A percentile compares a stretch with the other conserved stretches of the same genome.
These are phyloP conservation scores for Senna siamea DNA, from an alignment of 306 rosid species.

Conservation along the genomic window DNA sequence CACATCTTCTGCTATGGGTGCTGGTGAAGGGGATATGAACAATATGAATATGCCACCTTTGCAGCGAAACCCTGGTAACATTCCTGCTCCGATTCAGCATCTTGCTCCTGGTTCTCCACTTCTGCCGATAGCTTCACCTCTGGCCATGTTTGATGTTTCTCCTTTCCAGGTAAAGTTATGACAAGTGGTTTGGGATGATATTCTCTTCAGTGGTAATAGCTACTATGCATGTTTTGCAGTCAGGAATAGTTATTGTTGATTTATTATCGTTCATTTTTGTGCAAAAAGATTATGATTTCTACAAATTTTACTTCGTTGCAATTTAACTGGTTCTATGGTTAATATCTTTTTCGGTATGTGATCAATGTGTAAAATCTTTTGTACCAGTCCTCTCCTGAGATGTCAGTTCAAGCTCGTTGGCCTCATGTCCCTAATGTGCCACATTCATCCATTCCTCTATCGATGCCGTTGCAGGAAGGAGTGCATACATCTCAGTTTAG, in stretches of 20 bases:
- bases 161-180: conserved; percentile 81
- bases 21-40: conserved; percentile 73
- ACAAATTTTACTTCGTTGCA: not conserved
- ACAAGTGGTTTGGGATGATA: not conserved
- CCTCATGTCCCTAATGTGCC: conserved; percentile 70
- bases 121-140: conserved; percentile 85
- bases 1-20: conserved; percentile 60
- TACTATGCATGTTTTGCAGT: conserved; percentile 8
- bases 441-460: conserved; percentile 63
- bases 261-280: not conserved
- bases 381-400: conserved; percentile 80
- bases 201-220: conserved; percentile 20
- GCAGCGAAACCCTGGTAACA: conserved; percentile 68
- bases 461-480: conserved; percentile 77
- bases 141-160: conserved; percentile 93
- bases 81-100: conserved; percentile 81
- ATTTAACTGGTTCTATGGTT: conserved; percentile 9
- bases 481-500: conserved; percentile 59
- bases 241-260: conserved; percentile 14
- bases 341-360: conserved; percentile 17
- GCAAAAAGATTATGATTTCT: not conserved
- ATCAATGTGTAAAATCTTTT: conserved; percentile 36
- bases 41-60: conserved; percentile 68
- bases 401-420: conserved; percentile 87
- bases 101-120: conserved; percentile 98